A percentile compares a stretch with the other conserved stretches of the same genome.
Conservation (phyloP, 2,329 filamentous ascomycete species). For the Escovopsis sp. region DNA sequence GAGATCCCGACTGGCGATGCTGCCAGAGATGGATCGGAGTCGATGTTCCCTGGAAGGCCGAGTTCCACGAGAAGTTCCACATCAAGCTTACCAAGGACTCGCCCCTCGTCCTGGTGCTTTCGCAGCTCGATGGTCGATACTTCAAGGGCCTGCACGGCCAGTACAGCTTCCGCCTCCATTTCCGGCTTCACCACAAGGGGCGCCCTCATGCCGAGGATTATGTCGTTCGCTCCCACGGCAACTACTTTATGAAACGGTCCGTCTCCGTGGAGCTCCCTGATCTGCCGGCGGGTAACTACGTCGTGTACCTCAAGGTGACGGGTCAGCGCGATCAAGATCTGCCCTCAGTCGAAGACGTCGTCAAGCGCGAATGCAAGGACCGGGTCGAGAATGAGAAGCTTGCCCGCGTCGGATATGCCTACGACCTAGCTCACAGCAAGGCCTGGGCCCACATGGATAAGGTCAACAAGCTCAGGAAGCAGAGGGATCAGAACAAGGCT, state of each 20-base stretch:
- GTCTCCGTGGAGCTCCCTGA: constrained; percentile 42
- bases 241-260: constrained; percentile 43
- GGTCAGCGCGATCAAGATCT: constrained; percentile 29
- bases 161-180: constrained; percentile 37
- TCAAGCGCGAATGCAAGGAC: constrained; percentile 33
- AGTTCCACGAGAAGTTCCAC: constrained; percentile 48
- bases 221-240: constrained; percentile 42
- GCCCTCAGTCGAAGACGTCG: constrained; percentile 39
- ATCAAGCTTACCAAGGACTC: constrained; percentile 41
- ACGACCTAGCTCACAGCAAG: constrained; percentile 46
- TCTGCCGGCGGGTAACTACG: constrained; percentile 41
- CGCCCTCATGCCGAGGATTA: constrained; percentile 40
- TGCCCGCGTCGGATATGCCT: constrained; percentile 40
- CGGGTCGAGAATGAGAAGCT: constrained; percentile 42
- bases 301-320: constrained; percentile 40
- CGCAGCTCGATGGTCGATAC: constrained; percentile 47
- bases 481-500: constrained; percentile 34
- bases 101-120: constrained; percentile 43
- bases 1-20: constrained; percentile 40
- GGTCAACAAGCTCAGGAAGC: constrained; percentile 33
- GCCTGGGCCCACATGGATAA: constrained; percentile 36
- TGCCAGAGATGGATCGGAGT: constrained; percentile 47
- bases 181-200: constrained; percentile 34
- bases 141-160: constrained; percentile 47
- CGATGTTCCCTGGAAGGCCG: constrained; percentile 45